Conservation (phyloP, 345 rosid genomes). For the Populus davidiana region DNA sequence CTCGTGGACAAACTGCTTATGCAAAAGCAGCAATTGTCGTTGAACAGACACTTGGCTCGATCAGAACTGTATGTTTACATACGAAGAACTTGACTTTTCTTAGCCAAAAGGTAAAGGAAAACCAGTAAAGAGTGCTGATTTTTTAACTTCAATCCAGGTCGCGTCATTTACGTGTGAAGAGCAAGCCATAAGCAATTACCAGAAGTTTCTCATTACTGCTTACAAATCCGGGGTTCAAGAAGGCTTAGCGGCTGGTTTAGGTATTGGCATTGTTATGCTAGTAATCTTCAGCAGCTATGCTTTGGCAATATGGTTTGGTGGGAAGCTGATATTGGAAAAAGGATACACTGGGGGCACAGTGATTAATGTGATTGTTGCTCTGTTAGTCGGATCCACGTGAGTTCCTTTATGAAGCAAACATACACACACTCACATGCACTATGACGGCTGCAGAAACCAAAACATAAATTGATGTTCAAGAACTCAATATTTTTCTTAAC, state of each 20-base stretch:
- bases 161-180: conserved; percentile 71
- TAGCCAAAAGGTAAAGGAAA: background rate
- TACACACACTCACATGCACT: too few species aligned
- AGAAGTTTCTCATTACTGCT: conserved; percentile 46
- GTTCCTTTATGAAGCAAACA: conserved; percentile 2
- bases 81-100: background rate
- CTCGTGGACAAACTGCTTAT: conserved; percentile 67
- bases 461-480: too few species aligned
- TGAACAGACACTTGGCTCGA: conserved; percentile 73
- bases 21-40: conserved; percentile 69
- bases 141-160: conserved; percentile 37
- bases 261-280: conserved; percentile 37
- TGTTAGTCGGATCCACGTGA: conserved; percentile 74
- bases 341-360: conserved; percentile 65
- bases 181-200: conserved; percentile 48
- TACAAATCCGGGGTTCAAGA: conserved; percentile 49
- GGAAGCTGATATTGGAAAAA: conserved; percentile 54
- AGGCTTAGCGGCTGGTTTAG: conserved; percentile 59
- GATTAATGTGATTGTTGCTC: conserved; percentile 47
- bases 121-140: background rate
- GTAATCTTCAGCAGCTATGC: conserved; percentile 45
- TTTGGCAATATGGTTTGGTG: conserved; percentile 64
- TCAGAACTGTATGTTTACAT: conserved; percentile 56
- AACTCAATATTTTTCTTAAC: too few species aligned
- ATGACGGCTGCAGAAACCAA: too few species aligned